Percentiles rank a stretch among this genome's conserved stretches.
Conservation (phyloP, 768 basidiomycete genomes). For the Trametes maxima region DNA sequence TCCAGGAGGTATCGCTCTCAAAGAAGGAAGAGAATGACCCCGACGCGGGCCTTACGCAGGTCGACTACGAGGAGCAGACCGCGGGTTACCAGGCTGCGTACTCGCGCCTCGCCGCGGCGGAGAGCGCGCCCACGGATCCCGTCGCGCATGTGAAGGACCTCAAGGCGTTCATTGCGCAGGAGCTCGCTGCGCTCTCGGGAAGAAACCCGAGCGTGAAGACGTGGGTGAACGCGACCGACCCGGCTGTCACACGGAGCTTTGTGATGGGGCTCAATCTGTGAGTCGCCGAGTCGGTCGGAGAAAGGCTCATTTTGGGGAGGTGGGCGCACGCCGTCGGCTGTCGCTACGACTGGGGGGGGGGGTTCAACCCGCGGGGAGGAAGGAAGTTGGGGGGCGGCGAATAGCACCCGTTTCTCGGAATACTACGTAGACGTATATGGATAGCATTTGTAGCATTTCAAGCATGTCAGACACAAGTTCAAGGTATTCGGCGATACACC, state of each 20-base stretch:
- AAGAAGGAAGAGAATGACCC: slow-evolving; percentile 50
- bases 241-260: slow-evolving; percentile 24
- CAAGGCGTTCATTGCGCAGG: slow-evolving; percentile 29
- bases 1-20: slow-evolving; percentile 72
- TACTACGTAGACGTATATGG: background rate
- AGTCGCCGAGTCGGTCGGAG: background rate
- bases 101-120: slow-evolving; percentile 78
- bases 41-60: slow-evolving; percentile 62
- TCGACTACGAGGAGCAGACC: slow-evolving; percentile 89
- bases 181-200: slow-evolving; percentile 25
- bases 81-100: slow-evolving; percentile 95
- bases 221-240: slow-evolving; percentile 23
- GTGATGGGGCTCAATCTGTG: slow-evolving; percentile 22
- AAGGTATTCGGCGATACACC: background rate
- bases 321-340: background rate
- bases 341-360: too few species aligned
- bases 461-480: slow-evolving; percentile 6
- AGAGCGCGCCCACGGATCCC: slow-evolving; percentile 41
- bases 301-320: background rate
- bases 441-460: slow-evolving; percentile 23
- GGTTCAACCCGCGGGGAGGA: too few species aligned
- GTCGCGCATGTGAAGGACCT: slow-evolving; percentile 35
- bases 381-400: too few species aligned
- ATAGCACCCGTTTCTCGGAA: background rate
- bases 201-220: slow-evolving; percentile 18